Base-by-base conservation (phyloP, 2,329 filamentous ascomycete genomes). In the Penicillium glabrum region DNA sequence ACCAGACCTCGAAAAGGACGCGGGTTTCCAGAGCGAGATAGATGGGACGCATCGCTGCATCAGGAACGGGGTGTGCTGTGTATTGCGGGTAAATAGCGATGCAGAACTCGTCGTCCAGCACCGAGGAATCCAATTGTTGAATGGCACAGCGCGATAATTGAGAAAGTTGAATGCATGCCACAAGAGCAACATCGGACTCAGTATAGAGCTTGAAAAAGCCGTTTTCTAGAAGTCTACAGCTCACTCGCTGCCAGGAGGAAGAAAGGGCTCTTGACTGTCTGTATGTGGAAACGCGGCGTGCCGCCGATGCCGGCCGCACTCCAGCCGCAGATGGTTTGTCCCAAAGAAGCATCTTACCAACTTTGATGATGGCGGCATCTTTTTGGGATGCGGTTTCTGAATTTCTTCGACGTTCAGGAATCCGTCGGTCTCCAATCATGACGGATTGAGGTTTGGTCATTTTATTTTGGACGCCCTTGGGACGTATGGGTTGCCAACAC, bases 51-150 rank as follows among this genome's bases (percentile, higher is more conserved):
- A 91, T 87, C 27, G 93, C 84, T 7, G 89, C 89, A 54, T 93
- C 80, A 19, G 89, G 84, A 3, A 86, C 89, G 1, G 90, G 84
- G 21, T 86, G 86, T 10, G 89, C 83, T 1, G 91, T 87, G 74
- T 99, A 98, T 61, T 93, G 93, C 16, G 95, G 93, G 69, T 97
- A 97, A 46, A 99, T 93, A 51, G 91, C 93, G 61, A 99, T 90
- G 77, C 93, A 98, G 69, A 90, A 95, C 58, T 97, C 91, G 72
- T 95, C 90, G 62, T 96, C 91, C 43, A 99, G 77, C 9, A 99
- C 93, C 5, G 93, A 96, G 51, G 87, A 86, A 73, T 98, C 91
- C 51, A 99, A 80, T 65, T 93, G 86, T 72, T 99, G 95, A 51
- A 99, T 88, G 9, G 93, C 91, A 71, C 89, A 95, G 53, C 95